Evolutionary conservation across 148 eudicot species (phyloP).

Genomic region (Diospyros lotus): DNA sequence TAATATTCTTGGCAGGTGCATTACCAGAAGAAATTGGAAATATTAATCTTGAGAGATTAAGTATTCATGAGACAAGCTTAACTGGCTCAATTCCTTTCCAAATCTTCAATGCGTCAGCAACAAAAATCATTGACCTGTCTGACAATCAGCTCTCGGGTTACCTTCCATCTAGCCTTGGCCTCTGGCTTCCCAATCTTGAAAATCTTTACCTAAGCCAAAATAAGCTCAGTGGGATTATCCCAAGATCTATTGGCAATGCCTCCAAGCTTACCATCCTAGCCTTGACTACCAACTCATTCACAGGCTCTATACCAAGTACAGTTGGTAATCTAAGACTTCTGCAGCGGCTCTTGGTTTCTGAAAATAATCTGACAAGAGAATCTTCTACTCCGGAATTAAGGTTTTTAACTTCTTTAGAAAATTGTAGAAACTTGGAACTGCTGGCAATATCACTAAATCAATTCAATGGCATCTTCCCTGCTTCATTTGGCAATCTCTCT

Average conservation of each 20-base stretch:
- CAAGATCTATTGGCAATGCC: constrained; percentile 7
- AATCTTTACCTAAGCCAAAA: background rate
- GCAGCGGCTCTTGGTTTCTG: background rate
- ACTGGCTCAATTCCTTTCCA: background rate
- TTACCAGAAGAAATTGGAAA: constrained; percentile 8
- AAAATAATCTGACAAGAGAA: background rate
- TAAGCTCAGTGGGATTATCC: background rate
- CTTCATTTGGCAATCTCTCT: background rate
- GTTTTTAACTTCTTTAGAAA: constrained; percentile 18
- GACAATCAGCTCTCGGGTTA: background rate
- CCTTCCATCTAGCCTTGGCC: background rate
- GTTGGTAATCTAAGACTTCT: background rate
- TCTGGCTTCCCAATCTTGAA: background rate
- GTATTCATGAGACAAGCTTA: background rate
- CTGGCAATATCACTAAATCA: background rate
- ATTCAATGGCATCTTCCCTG: background rate
- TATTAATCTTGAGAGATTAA: background rate
- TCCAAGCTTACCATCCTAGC: constrained; percentile 1
- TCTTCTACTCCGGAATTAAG: background rate
- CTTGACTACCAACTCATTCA: background rate
- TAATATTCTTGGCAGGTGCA: background rate
- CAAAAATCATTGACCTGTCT: background rate
- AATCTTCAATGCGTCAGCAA: background rate
- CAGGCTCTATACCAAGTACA: background rate
- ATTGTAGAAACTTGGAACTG: background rate